Evolutionary conservation across 2,329 filamentous ascomycete species (phyloP), one percentile per base, ranked within the genome.

Genomic region (Seiridium unicorne): DNA sequence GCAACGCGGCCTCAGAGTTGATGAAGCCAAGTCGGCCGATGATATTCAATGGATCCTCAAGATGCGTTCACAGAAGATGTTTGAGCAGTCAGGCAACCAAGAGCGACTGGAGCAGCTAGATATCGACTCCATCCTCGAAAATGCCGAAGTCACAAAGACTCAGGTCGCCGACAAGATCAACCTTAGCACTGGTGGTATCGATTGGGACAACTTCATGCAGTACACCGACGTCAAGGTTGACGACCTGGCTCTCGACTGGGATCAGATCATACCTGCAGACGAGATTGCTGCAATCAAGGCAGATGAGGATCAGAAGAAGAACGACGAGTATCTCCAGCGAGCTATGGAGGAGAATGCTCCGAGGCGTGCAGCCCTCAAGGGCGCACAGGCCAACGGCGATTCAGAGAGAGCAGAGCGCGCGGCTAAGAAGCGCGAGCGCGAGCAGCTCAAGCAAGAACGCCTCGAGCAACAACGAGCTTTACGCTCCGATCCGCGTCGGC

Each of bases 171-270:
- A 97, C 74, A 92, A 93, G 72, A 92, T 98, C 72, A 87, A 87
- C 61, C 91, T 96, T 48, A 96, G 93, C 61, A 95, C 94, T 70
- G 96, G 95, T 70, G 95, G 84, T 59, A 87, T 87, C 54, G 84
- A 87, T 66, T 87, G 95, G 78, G 94, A 97, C 72, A 96, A 97
- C 63, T 99, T 98, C 75, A 88, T 99, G 79, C 93, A 98, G 71
- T 96, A 97, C 70, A 97, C 95, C 1, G 95, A 99, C 74, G 94
- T 98, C 75, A 98, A 98, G 77, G 91, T 98, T 32, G 91, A 98
- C 61, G 84, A 87, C 55, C 79, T 86, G 54, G 78, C 80, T 65
- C 87, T 98, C 34, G 93, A 96, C 66, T 99, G 95, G 95, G 95
- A 99, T 69, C 91, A 98, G 66, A 99, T 99, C 68, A 98, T 99